phyloP scores from a whole-genome alignment of 768 basidiomycete genomes.

The Pleurotus tuoliensis region DNA sequence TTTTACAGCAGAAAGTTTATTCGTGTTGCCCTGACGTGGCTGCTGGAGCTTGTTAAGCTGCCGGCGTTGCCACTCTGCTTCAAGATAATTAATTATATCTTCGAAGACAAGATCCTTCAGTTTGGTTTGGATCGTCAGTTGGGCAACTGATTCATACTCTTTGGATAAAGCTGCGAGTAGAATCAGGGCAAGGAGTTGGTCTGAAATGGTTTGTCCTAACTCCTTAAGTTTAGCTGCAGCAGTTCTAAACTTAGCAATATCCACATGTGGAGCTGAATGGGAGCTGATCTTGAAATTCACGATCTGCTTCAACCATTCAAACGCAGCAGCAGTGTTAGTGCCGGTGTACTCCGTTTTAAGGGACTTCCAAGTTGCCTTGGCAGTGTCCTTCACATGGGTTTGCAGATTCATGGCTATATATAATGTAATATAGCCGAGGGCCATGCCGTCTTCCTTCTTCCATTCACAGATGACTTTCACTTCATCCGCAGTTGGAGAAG shows the following conservation, averaged over 20 bases:
- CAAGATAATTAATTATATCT: too few species aligned
- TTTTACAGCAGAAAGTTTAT: not conserved
- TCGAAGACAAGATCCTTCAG: too few species aligned
- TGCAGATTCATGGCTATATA: not conserved
- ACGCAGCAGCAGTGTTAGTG: not conserved
- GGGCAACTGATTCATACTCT: not conserved
- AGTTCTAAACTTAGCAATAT: not conserved
- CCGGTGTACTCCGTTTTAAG: not conserved
- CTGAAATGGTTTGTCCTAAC: not conserved
- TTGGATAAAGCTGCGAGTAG: not conserved
- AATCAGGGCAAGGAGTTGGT: not conserved
- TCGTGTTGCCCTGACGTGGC: not conserved
- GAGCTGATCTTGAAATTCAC: not conserved
- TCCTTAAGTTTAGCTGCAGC: not conserved
- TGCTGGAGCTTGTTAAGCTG: not conserved
- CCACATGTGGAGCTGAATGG: not conserved
- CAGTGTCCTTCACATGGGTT: not conserved
- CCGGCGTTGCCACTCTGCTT: not conserved
- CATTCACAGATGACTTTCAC: not conserved
- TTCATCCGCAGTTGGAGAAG: not conserved
- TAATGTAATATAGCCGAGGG: not conserved
- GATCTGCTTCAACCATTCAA: not conserved
- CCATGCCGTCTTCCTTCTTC: not conserved
- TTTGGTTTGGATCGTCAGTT: too few species aligned
- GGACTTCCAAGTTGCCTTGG: not conserved